These are phyloP conservation scores for Pichia terricola DNA, from an alignment of 1,139 yeast genomes.

Conservation along the genomic window DNA sequence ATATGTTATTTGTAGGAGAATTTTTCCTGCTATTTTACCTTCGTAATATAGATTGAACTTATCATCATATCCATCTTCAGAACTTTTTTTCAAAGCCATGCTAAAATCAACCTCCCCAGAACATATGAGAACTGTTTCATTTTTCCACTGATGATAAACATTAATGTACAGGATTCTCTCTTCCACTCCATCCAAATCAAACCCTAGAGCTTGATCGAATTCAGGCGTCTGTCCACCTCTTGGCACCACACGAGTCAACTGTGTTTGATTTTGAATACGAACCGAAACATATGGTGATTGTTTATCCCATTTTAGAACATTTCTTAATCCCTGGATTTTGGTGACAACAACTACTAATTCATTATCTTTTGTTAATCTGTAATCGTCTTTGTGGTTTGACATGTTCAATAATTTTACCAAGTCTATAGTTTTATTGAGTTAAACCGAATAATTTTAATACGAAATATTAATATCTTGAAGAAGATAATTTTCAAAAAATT, in stretches of 20 bases:
- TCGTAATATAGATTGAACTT: conserved; percentile 73
- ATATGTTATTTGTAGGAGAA: conserved; percentile 86
- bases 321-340: conserved; percentile 65
- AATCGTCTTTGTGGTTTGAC: not conserved
- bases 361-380: conserved; percentile 7
- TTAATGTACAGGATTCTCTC: conserved; percentile 59
- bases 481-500: too few species aligned
- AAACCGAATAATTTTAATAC: too few species aligned
- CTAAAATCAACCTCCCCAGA: conserved; percentile 70
- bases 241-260: conserved; percentile 60
- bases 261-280: conserved; percentile 71
- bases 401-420: too few species aligned
- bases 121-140: conserved; percentile 81
- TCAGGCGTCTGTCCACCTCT: conserved; percentile 89
- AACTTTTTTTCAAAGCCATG: conserved; percentile 54
- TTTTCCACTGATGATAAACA: conserved; percentile 78
- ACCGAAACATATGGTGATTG: conserved; percentile 83
- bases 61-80: conserved; percentile 70
- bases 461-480: too few species aligned
- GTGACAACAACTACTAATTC: conserved; percentile 25
- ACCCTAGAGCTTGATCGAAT: conserved; percentile 75
- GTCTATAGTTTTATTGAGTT: too few species aligned
- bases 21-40: conserved; percentile 78
- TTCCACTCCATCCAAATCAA: conserved; percentile 52
- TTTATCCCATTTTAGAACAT: conserved; percentile 72